Percentiles rank a stretch among this genome's conserved stretches.
These are phyloP conservation scores for Rhizopus microsporus DNA, from an alignment of 371 early-diverging fungal genomes.

Conservation along the genomic window DNA sequence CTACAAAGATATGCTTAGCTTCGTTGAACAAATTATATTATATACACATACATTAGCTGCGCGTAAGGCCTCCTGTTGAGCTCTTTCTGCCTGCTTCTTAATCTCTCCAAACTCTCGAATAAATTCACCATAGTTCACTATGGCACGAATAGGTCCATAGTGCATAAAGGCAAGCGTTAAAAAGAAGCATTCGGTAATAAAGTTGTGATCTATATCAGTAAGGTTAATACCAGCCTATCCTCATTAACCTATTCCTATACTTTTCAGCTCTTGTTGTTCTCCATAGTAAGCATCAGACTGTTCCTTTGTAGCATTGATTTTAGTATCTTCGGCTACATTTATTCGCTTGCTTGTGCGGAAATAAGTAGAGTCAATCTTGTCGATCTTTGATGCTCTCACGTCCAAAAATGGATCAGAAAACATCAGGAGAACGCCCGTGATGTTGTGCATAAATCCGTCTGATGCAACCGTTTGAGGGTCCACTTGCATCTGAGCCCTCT, in stretches of 20 bases:
- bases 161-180: constrained; percentile 78
- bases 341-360: constrained; percentile 55
- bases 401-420: constrained; percentile 89
- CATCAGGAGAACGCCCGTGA: constrained; percentile 63
- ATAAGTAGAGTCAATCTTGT: constrained; percentile 75
- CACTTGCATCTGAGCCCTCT: constrained; percentile 85
- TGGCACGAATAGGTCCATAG: constrained; percentile 75
- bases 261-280: constrained; percentile 13
- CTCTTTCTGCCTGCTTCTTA: constrained; percentile 52
- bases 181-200: constrained; percentile 89
- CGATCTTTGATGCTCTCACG: constrained; percentile 64
- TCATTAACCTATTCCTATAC: constrained; percentile 6
- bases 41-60: constrained; percentile 41
- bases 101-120: constrained; percentile 69
- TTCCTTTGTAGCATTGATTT: constrained; percentile 77
- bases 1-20: constrained; percentile 8
- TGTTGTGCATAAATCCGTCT: constrained; percentile 88
- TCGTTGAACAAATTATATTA: background rate
- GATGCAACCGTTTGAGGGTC: constrained; percentile 75
- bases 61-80: constrained; percentile 50
- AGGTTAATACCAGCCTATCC: background rate
- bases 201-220: constrained; percentile 54
- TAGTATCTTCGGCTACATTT: constrained; percentile 73
- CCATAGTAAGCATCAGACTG: constrained; percentile 63
- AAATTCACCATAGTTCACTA: constrained; percentile 67